phyloP scores from a whole-genome alignment of 805 yeast genomes.

The Saccharomycopsis javanensis region DNA sequence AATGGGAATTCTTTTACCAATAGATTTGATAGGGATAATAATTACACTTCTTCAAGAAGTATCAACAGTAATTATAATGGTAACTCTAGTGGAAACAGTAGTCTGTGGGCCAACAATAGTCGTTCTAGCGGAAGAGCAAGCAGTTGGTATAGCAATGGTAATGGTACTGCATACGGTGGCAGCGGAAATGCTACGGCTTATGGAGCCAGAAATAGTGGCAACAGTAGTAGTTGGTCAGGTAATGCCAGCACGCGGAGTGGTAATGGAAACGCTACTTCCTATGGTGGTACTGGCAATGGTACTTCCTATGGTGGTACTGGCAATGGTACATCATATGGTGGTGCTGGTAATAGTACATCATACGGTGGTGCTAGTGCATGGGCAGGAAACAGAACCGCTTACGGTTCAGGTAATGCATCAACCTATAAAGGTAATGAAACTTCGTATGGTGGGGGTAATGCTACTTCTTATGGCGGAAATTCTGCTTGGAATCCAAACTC shows the following conservation, averaged over 20 bases:
- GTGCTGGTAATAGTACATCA: conserved; percentile 33
- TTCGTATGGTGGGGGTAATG: conserved; percentile 22
- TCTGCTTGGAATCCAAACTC: conserved; percentile 30
- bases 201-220: neutral
- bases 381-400: conserved; percentile 24
- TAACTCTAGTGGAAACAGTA: conserved; percentile 26
- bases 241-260: conserved; percentile 8
- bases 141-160: conserved; percentile 19
- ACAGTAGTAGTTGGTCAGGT: neutral
- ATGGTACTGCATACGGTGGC: conserved; percentile 22
- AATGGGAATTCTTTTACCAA: conserved; percentile 17
- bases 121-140: conserved; percentile 27
- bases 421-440: conserved; percentile 20
- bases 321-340: conserved; percentile 36
- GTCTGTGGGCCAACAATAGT: conserved; percentile 21
- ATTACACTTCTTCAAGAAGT: conserved; percentile 16
- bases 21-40: conserved; percentile 19
- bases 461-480: conserved; percentile 32
- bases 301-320: conserved; percentile 43
- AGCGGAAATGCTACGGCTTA: conserved; percentile 12
- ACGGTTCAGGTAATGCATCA: conserved; percentile 21
- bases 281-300: conserved; percentile 17
- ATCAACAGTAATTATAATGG: conserved; percentile 27
- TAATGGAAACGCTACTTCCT: conserved; percentile 20
- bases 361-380: conserved; percentile 36